Percentiles rank a stretch among this genome's conserved stretches.
Conservation (phyloP, 495 filamentous ascomycete species). For the Poronia punctata region DNA sequence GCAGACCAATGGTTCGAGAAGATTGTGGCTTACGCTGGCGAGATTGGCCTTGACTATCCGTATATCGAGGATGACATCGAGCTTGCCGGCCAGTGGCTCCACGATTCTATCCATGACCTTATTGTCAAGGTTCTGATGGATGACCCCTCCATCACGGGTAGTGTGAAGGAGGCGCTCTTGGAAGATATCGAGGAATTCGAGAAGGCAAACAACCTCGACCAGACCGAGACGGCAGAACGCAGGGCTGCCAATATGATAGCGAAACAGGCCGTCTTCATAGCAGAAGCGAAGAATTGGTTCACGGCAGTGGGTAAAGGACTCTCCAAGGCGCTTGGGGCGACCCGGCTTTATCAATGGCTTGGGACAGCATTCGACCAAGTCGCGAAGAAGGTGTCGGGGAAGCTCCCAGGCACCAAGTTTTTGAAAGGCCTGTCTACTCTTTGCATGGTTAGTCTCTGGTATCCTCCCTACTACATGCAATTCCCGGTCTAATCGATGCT, state of each 20-base stretch:
- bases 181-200: neutral
- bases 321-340: neutral
- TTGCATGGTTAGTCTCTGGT: conserved; percentile 1
- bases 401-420: neutral
- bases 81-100: neutral
- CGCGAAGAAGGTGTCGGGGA: neutral
- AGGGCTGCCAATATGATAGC: neutral
- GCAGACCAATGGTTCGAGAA: neutral
- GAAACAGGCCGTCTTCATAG: neutral
- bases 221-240: neutral
- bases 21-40: neutral
- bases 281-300: neutral
- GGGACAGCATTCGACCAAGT: neutral
- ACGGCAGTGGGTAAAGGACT: neutral
- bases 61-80: conserved; percentile 1
- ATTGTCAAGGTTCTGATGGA: neutral
- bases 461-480: neutral
- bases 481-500: neutral
- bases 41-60: neutral
- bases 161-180: neutral
- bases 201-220: neutral
- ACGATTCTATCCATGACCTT: neutral
- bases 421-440: neutral
- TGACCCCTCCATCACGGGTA: neutral
- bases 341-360: neutral